Conservation (phyloP, 371 early-diverging fungal genomes). For the Zychaea mexicana region DNA sequence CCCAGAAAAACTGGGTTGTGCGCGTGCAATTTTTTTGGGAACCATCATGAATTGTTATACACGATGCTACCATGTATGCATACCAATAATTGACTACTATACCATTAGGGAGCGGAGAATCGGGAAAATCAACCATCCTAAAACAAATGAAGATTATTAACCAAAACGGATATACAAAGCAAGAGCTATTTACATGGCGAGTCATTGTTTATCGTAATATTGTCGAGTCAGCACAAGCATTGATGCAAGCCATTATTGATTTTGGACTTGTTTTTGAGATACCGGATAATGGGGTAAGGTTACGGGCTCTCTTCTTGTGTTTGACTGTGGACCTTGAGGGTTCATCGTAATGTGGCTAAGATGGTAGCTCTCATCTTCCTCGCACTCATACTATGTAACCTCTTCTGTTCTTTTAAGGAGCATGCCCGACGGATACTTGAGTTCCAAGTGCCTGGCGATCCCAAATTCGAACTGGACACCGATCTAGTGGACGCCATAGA, state of each 20-base stretch:
- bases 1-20: not conserved
- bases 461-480: constrained; percentile 49
- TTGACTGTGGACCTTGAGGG: no score
- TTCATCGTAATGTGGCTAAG: not conserved
- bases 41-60: no score
- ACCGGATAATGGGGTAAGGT: constrained; percentile 38
- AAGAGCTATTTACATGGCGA: constrained; percentile 72
- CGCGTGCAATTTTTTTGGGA: not conserved
- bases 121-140: constrained; percentile 86
- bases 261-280: constrained; percentile 48
- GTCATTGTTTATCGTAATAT: constrained; percentile 77
- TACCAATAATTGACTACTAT: not conserved
- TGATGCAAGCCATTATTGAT: constrained; percentile 60
- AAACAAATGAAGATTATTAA: constrained; percentile 93
- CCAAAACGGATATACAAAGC: constrained; percentile 79
- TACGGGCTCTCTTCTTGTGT: no score
- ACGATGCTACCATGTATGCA: no score
- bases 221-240: constrained; percentile 63
- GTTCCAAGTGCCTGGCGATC: constrained; percentile 55
- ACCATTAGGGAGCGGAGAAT: constrained; percentile 85
- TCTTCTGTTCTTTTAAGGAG: constrained; percentile 8
- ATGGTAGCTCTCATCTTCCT: not conserved
- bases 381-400: not conserved
- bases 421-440: constrained; percentile 42
- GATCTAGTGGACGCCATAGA: constrained; percentile 64